Base-by-base conservation (phyloP, 768 basidiomycete genomes). In the Kwoniella sp. region DNA sequence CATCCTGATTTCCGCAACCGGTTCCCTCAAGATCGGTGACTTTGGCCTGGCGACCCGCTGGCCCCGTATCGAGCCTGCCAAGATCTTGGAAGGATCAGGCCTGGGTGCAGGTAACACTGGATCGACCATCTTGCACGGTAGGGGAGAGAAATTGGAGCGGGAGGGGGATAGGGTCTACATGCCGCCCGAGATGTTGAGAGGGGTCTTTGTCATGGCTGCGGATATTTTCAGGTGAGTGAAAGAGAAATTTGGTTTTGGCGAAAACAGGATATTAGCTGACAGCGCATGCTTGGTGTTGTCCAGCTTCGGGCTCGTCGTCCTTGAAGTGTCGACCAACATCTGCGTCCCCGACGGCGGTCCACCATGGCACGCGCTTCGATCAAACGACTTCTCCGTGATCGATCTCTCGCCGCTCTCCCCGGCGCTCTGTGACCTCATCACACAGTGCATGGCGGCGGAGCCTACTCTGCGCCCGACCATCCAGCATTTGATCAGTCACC, bases 141-240 rank as follows among this genome's bases (percentile, higher is more conserved):
- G 26, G 9, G 53, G 51, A 20, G 75, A 70, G 37, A 73, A 73
- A 56, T 48, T 97, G 78, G 95, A 98, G 81, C 86, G 96, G 17
- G 96, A 99, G 81, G 96, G 96, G 4, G 96, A 99, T 81, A 90
- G 98, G 79, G 85, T 94, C 69, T 99, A 99, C 83, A 86, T 99
- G 82, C 93, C 96, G 45, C 92, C 92, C 12, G 96, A 99, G 82
- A 91, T 97, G 47, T 84, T 99, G 58, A 88, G 92, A 78, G 95
- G 95, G 31, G 84, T 84, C 61, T 99, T 97, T 81, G 89, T 93
- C 74, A 91, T 88, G 82, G 91, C 90, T 66, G 94, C 96, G 58
- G 96, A 99, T 83, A 87, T 98, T 61, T 99, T 98, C 85, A 93
- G 90, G 93, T 93, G 78, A 82, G 89, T 83, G 22, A 3, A n/a